Evolutionary conservation across 768 basidiomycete genomes (phyloP).

Genomic region (Collybiopsis luxurians): DNA sequence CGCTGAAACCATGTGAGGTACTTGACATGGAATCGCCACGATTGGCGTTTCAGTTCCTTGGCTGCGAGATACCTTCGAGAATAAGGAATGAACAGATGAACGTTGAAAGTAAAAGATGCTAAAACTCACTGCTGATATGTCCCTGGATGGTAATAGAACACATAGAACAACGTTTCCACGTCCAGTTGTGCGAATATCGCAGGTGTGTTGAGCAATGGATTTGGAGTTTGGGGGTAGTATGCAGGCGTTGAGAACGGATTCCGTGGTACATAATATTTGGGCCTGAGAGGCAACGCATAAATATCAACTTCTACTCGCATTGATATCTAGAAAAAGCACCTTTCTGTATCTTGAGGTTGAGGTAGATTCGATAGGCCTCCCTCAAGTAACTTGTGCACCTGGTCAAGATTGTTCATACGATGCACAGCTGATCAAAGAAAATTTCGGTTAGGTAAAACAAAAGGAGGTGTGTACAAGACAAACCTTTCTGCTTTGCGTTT

Average conservation of each 20-base stretch:
- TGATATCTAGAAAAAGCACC: constrained; percentile 46
- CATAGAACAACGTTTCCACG: constrained; percentile 96
- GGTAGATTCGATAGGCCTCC: constrained; percentile 87
- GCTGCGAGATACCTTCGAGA: constrained; percentile 83
- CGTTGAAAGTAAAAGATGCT: not conserved
- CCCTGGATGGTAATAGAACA: constrained; percentile 97
- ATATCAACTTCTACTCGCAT: constrained; percentile 7
- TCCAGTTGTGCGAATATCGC: constrained; percentile 89
- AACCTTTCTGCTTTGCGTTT: constrained; percentile 95
- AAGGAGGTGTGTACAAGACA: constrained; percentile 12
- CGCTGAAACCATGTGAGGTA: constrained; percentile 99
- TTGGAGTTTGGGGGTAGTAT: constrained; percentile 92
- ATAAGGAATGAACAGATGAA: not conserved
- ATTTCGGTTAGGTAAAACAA: not conserved
- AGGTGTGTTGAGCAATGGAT: constrained; percentile 76
- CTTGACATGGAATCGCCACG: constrained; percentile 99
- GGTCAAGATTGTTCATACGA: constrained; percentile 79
- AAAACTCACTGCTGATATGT: constrained; percentile 91
- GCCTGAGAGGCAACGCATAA: constrained; percentile 49
- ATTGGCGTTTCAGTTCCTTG: constrained; percentile 94
- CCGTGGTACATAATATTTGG: constrained; percentile 94
- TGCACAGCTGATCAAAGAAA: constrained; percentile 49
- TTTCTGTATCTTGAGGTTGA: constrained; percentile 92
- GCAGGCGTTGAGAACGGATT: constrained; percentile 89
- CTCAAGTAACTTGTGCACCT: constrained; percentile 91